Base-by-base conservation (phyloP, 2,329 filamentous ascomycete species). In the Talaromyces piceae region DNA sequence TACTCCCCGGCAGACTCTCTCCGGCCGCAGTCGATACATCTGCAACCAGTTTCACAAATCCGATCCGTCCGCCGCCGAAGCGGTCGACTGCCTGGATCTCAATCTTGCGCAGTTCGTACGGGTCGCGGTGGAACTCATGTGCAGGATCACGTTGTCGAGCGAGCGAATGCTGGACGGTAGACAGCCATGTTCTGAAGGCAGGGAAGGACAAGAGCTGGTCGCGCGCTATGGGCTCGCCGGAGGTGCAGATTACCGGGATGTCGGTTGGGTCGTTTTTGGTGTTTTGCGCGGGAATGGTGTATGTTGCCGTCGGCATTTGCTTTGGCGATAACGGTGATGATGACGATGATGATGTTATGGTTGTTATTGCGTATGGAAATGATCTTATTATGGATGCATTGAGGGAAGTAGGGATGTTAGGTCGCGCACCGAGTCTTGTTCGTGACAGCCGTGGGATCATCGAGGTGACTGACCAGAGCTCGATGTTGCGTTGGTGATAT, bases 1-100 rank as follows among this genome's bases (percentile, higher is more conserved):
- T 74, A 44, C 75, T 74, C 2, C 78, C 79, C 1, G 79, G 78
- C 2, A 82, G 66, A 52, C 66, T 73, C 54, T 79, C 74, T 4
- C 73, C 76, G 8, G 68, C 44, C 11, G 73, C 69, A 55, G 79
- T 81, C 2, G 73, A 74, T n/a, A 83, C 71, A 7, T 73, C 68
- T 0, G 77, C 73, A 53, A 75, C 74, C 25, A 82, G 58, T 57
- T 82, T 82, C 46, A 82, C 58, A 57, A 82, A 83, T 1, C 80
- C 80, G 4, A 81, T 59, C 6, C 74, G 69, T 12, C 62, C 65
- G 2, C 63, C 66, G 7, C 70, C 69, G 56, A 82, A 82, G 59
- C 72, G 76, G 60, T 80, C 78, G 16, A 76, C 73, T 3, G 75
- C 64, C 58, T 82, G 78, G 27, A 82, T 67, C 4, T 77, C 70